Base-by-base conservation (phyloP, 768 basidiomycete genomes). In the Mrakia hoshinonis region DNA sequence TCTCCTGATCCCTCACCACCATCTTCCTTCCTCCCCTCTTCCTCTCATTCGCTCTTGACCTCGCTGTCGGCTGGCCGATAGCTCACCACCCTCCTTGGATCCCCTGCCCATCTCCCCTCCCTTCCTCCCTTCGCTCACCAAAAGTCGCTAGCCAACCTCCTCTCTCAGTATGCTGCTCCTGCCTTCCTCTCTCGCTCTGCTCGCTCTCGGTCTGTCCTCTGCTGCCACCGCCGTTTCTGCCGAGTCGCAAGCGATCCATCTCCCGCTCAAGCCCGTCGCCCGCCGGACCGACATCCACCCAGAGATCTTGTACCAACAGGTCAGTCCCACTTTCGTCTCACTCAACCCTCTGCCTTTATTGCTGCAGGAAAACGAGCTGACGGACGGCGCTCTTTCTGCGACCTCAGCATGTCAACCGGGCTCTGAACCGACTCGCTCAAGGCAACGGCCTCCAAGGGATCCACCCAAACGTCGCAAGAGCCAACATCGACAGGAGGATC, bases 301-400 rank as follows among this genome's bases (percentile, higher is more conserved):
- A 0, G 66, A 73, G 46, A 48, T 75, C 36, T 62, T 75, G n/a
- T 60, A 87, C 43, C 88, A 90, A 78, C 89, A 87, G 78, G 83
- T 31, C 13, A 15, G 58, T 13, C 58, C 26, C 58, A 24, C 22
- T 39, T 61, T 7, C 58, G 31, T 61, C 58, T 39, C 31, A 12
- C 54, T 58, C 54, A 10, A n/a, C 9, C n/a, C 54, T n/a, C n/a
- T 24, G 11, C 9, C 54, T 58, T n/a, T 58, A 11, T 29, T 31
- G 24, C 6, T 11, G 6, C 49, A 6, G 9, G 15, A 9, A 18
- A 18, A 5, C 20, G 20, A 51, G 15, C 49, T 24, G 20, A 20
- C 9, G 20, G 15, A 20, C 49, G 20, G 49, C 49, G 24, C 9
- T 9, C n/a, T 24, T 5, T 9, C 49, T 5, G 22, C n/a, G 49